A percentile compares a stretch with the other conserved stretches of the same genome.
phyloP scores from a whole-genome alignment of 768 basidiomycete genomes.

The Hygrocybe coccinea region DNA sequence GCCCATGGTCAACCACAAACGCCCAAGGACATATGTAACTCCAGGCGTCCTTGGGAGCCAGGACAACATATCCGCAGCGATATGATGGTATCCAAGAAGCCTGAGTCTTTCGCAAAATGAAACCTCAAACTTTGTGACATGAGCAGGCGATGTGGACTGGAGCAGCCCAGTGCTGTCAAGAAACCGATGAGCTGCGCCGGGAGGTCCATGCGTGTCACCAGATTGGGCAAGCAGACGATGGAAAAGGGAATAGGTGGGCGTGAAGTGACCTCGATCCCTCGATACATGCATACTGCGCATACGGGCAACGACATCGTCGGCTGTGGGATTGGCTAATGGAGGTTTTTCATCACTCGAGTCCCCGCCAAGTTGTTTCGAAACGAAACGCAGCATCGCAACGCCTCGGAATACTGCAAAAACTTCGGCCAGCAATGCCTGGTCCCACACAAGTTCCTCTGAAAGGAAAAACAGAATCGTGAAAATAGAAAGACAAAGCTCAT shows the following conservation, averaged over 20 bases:
- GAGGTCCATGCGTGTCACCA: conserved; percentile 45
- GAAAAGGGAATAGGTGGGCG: conserved; percentile 57
- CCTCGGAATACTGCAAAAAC: conserved; percentile 80
- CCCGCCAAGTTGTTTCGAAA: conserved; percentile 54
- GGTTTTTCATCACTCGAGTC: conserved; percentile 17
- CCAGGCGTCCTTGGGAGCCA: conserved; percentile 80
- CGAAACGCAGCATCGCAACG: conserved; percentile 62
- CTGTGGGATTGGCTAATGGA: conserved; percentile 24
- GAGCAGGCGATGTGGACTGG: conserved; percentile 62
- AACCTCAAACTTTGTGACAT: conserved; percentile 64
- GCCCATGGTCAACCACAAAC: conserved; percentile 61
- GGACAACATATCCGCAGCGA: conserved; percentile 59
- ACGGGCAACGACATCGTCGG: conserved; percentile 62
- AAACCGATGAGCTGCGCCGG: conserved; percentile 63
- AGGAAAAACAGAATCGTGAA: conserved; percentile 68
- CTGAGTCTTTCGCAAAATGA: conserved; percentile 68
- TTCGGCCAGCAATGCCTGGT: conserved; percentile 61
- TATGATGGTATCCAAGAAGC: conserved; percentile 54
- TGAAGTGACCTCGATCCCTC: conserved; percentile 39
- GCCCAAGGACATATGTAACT: conserved; percentile 65
- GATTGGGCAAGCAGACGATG: conserved; percentile 57
- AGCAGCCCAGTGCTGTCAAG: conserved; percentile 63
- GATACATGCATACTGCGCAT: conserved; percentile 75
- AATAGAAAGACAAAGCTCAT: conserved; percentile 66
- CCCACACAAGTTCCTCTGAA: conserved; percentile 59